Evolutionary conservation across 371 early-diverging fungal species (phyloP).

Genomic region (Rhizopus microsporus): DNA sequence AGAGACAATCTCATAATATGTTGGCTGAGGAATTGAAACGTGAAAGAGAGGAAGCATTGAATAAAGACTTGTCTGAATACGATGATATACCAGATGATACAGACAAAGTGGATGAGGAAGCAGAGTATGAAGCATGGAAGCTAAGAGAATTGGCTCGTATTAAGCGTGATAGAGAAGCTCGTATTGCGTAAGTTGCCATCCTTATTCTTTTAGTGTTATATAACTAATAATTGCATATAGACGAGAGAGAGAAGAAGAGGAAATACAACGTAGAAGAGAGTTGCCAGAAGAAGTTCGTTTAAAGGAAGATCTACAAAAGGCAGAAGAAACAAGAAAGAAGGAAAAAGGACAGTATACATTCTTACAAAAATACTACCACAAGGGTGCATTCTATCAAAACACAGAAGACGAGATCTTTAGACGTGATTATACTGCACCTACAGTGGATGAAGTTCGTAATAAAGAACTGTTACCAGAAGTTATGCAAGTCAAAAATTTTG

Average conservation of each 20-base stretch:
- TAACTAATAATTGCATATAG: slow-evolving; percentile 33
- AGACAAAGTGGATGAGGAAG: slow-evolving; percentile 84
- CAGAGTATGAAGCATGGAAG: slow-evolving; percentile 91
- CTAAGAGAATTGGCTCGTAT: slow-evolving; percentile 89
- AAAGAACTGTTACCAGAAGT: slow-evolving; percentile 77
- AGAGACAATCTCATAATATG: slow-evolving; percentile 74
- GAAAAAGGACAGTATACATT: slow-evolving; percentile 56
- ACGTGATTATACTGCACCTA: slow-evolving; percentile 77
- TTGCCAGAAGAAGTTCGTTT: slow-evolving; percentile 82
- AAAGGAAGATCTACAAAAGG: slow-evolving; percentile 67
- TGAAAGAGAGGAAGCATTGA: slow-evolving; percentile 31
- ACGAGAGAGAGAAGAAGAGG: slow-evolving; percentile 75
- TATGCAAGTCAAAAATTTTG: slow-evolving; percentile 92
- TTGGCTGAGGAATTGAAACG: slow-evolving; percentile 71
- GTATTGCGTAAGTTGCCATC: slow-evolving; percentile 59
- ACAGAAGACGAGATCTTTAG: slow-evolving; percentile 61
- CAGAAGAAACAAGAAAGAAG: slow-evolving; percentile 52
- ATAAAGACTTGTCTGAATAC: slow-evolving; percentile 28
- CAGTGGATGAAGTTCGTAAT: slow-evolving; percentile 70
- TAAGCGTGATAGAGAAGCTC: slow-evolving; percentile 83
- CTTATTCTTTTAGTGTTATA: neutral
- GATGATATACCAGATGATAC: slow-evolving; percentile 83
- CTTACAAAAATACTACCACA: slow-evolving; percentile 87
- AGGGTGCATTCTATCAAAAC: slow-evolving; percentile 84
- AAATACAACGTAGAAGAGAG: slow-evolving; percentile 77